phyloP scores from a whole-genome alignment of 1,139 yeast species.

The Debaryomyces fabryi region DNA sequence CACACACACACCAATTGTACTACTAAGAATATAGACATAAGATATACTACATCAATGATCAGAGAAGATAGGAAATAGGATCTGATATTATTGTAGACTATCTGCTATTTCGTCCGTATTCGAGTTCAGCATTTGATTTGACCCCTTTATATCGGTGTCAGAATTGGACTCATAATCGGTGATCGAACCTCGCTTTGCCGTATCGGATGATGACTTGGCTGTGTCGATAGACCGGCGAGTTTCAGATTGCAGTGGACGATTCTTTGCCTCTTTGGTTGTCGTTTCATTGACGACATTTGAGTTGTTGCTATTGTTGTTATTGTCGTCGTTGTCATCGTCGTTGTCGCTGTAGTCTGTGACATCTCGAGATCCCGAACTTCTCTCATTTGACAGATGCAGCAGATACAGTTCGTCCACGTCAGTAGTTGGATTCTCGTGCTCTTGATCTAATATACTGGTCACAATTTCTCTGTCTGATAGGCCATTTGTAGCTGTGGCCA shows the following conservation, averaged over 20 bases:
- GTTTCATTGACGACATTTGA: background rate
- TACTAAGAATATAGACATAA: background rate
- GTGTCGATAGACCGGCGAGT: background rate
- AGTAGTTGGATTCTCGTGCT: background rate
- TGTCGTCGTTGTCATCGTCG: slow-evolving; percentile 5
- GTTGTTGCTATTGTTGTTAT: background rate
- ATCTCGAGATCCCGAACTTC: background rate
- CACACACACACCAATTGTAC: background rate
- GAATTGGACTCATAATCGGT: slow-evolving; percentile 1
- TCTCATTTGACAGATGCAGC: background rate
- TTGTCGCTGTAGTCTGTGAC: slow-evolving; percentile 4
- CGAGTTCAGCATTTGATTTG: background rate
- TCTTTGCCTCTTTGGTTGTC: background rate
- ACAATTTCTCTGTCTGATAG: slow-evolving; percentile 6
- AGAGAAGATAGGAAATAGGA: background rate
- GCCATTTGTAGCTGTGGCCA: background rate
- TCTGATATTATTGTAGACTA: background rate
- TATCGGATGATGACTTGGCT: background rate
- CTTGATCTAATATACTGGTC: background rate
- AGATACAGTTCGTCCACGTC: background rate
- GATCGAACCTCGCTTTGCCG: background rate
- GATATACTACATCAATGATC: background rate
- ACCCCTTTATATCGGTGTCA: background rate
- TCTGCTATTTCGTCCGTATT: slow-evolving; percentile 1
- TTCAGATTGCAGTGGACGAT: background rate